Evolutionary conservation across 768 basidiomycete genomes (phyloP), one percentile per base, ranked within the genome.

Genomic region (Dacryopinax spathularia): DNA sequence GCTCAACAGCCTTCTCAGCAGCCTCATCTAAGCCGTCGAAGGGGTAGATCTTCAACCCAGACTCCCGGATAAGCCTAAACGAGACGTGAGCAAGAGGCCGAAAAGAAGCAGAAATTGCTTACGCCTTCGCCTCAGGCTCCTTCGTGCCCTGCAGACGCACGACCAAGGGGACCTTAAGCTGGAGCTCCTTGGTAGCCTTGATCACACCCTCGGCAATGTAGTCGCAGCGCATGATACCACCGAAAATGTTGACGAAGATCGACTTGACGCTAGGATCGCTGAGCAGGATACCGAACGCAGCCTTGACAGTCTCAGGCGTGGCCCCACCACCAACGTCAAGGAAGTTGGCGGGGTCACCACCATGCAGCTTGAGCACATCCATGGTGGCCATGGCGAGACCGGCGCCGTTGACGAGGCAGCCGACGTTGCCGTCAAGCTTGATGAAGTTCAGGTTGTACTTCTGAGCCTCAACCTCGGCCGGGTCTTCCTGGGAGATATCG

Each of bases 351-450:
- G 96, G 96, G 69, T 94, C 87, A 61, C 91, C 96, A 60, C 96
- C 96, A 72, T 97, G 91, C 61, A 96, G 79, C 59, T 93, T 84
- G 63, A 99, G 81, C n/a, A 98, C 95, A 71, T 99, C 96, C 96
- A 99, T 98, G 63, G 96, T 99, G 35, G 96, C 96, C 96, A 99
- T 99, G 60, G 96, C 96, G 66, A 99, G 79, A 71, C 96, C 96
- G 61, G 96, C 96, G 70, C 96, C 96, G 70, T 99, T 99, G 66
- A 99, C 96, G 61, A 99, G 79, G 77, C 96, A 99, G 31, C 96
- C 96, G 65, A 99, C 86, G 75, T 82, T 89, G 33, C 96, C 96
- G 72, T 99, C 96, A 43, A 99, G 86, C 78, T 99, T 97, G 81
- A 98, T 98, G 75, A 97, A 98, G 80, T 94, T 97, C 72, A 99